Evolutionary conservation across 306 rosid species (phyloP), one percentile per base, ranked within the genome.

Genomic region (Vachellia pachyceras): DNA sequence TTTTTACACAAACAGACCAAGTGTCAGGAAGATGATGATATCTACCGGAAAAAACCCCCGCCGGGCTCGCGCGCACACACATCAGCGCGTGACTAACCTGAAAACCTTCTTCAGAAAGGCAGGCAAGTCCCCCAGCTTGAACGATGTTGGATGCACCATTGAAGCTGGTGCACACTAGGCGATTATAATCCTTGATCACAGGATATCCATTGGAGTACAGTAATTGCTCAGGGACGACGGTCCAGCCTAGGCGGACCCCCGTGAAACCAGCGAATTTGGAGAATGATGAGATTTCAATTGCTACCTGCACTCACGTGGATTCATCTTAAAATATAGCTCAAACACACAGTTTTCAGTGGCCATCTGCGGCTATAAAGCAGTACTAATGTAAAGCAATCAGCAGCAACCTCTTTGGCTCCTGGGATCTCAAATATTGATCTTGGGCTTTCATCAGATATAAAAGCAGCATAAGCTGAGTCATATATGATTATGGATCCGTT

Each of bases 241-340:
- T 90, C 92, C 90, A 90, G 9, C 91, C 92, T 15, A 90, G 91
- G 12, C 92, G 89, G 52, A 90, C 90, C 2, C 92, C 94, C 4
- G 92, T 92, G 75, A 92, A 90, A 7, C 97, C 94, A 0, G 92
- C 92, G 80, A 88, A 90, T 72, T 92, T 92, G 69, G 94, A 90
- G 89, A 92, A 92, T 25, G 94, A 88, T 1, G 92, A 87, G 15
- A 89, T 29, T 82, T 90, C 94, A 23, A 90, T 87, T 41, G 94
- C 94, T 46, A 90, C 92, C 97, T 90, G 73, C 52, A 69, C 35
- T 70, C 37, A 46, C 9, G 37, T 6, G 41, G 14, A 49, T 14
- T 49, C 68, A 39, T 73, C 45, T 63, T 40, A 54, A n/a, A 69
- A 80, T 46, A 70, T 47, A 55, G 36, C 35, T 58, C 25, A 47